Evolutionary conservation across 2,329 filamentous ascomycete species (phyloP), one percentile per base, ranked within the genome.

Genomic region (Geosmithia putterillii): DNA sequence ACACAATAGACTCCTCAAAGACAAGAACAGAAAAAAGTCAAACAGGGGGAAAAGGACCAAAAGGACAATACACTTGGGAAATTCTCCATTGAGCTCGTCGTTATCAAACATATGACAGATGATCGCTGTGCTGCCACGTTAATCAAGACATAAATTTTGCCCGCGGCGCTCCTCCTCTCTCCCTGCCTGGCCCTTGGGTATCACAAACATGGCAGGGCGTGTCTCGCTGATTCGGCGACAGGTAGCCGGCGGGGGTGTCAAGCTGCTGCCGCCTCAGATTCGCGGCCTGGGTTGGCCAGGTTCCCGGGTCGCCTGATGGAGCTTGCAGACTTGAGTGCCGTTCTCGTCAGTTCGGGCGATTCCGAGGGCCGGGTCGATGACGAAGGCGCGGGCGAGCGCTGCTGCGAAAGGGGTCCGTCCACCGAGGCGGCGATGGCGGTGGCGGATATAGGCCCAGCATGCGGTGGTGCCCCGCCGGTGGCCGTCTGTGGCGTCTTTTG

Each of bases 291-390:
- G 19, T 49, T 54, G 6, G 59, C 49, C 40, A 62, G 52, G 38
- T 52, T 58, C 7, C 28, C 28, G 28, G 60, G 54, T 25, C 59
- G 55, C 46, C 62, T 64, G 50, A 55, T 44, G 54, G 58, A 56
- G 17, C 54, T 52, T 35, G 52, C 50, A 14, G 57, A 51, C 44
- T 58, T 62, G 19, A 59, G 45, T 34, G 59, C 52, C 20, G 60
- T 59, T 43, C 66, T 60, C 38, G 65, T 57, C 46, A 69, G 52
- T 49, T 71, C 66, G n/a, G 67, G 65, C 1, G 68, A 70, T 23
- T 61, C 65, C 9, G 66, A 64, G 25, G 57, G 45, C 10, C 53
- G 53, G 38, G 46, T 51, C 9, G 54, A 42, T 14, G 55, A n/a
- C n/a, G n/a, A n/a, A n/a, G n/a, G 40, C 21, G 53, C 52, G 18